phyloP scores from a whole-genome alignment of 176 grass and related monocot genomes.

The Aegilops bicornis region DNA sequence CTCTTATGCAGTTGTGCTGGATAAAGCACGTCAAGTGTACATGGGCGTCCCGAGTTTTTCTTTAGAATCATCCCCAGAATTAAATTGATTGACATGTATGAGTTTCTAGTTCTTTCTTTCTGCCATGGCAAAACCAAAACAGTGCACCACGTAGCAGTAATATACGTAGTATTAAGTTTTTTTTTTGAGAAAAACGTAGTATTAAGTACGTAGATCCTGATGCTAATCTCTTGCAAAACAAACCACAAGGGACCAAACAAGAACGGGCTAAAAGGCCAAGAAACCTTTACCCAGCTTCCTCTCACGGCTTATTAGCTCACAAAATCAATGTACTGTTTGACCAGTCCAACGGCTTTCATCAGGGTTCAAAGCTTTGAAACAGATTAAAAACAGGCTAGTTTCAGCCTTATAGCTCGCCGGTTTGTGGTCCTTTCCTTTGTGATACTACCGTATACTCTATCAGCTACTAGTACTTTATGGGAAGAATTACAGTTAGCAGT shows the following conservation, averaged over 20 bases:
- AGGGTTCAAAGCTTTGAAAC: constrained; percentile 18
- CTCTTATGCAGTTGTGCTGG: neutral
- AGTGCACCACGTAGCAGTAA: neutral
- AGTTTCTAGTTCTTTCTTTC: neutral
- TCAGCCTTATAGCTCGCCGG: constrained; percentile 15
- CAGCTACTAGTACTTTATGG: neutral
- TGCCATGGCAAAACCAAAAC: neutral
- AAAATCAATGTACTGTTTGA: constrained; percentile 33
- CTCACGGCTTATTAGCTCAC: constrained; percentile 14
- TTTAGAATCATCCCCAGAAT: too few relatives aligned
- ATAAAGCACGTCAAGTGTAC: neutral
- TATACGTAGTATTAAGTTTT: neutral
- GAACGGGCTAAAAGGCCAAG: constrained; percentile 15
- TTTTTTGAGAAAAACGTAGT: too few relatives aligned
- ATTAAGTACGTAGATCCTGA: neutral
- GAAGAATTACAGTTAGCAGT: constrained; percentile 14
- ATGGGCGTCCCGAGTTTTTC: neutral
- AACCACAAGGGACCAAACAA: constrained; percentile 32
- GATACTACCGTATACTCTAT: constrained; percentile 10
- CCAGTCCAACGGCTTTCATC: constrained; percentile 27
- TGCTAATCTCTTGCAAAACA: constrained; percentile 35
- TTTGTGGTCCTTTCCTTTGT: constrained; percentile 11
- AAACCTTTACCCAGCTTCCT: constrained; percentile 23
- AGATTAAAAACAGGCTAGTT: constrained; percentile 19
- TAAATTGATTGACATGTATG: neutral